Evolutionary conservation across 768 basidiomycete genomes (phyloP), one percentile per base, ranked within the genome.

Genomic region (Rhizopogon salebrosus): DNA sequence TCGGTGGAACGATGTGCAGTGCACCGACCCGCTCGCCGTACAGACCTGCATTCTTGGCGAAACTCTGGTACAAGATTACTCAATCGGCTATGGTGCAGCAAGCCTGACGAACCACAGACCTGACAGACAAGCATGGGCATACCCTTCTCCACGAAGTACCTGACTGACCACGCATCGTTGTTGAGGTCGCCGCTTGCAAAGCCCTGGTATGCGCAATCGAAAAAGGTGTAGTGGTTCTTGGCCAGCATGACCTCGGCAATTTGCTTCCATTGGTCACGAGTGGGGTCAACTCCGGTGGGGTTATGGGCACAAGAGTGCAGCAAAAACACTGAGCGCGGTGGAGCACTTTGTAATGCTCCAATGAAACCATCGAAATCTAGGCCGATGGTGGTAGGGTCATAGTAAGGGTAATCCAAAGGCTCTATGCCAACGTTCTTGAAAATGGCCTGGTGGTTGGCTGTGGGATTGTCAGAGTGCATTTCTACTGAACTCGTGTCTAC

Each of bases 181-280:
- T 95, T 87, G 63, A 97, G 95, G 67, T 92, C 84, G 1, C 95
- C 95, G 60, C 89, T 92, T 16, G 94, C 95, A 68, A 98, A 98
- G 16, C 95, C 95, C 71, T 97, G 95, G 72, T 98, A 98, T 3
- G 95, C 95, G 66, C 87, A 89, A 72, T 98, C 95, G 67, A 98
- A 92, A 73, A 95, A 95, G 29, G 87, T 86, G 63, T 83, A 95
- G 67, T 95, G 94, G 13, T 80, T 76, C 70, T 85, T 87, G 42
- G 74, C 70, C 27, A 87, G 65, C 66, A 97, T 80, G 50, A 85
- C 71, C 35, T 86, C 78, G 36, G 89, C 88, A 60, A 98, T 80
- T 53, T 74, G 68, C 55, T 78, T 72, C 95, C 95, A 98, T 67
- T 98, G 88, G 59, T 88, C 92, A 41, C 67, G 67, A 31, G 92